Base-by-base conservation (phyloP, 169 alveolate genomes). In the Cryptosporidium tyzzeri region DNA sequence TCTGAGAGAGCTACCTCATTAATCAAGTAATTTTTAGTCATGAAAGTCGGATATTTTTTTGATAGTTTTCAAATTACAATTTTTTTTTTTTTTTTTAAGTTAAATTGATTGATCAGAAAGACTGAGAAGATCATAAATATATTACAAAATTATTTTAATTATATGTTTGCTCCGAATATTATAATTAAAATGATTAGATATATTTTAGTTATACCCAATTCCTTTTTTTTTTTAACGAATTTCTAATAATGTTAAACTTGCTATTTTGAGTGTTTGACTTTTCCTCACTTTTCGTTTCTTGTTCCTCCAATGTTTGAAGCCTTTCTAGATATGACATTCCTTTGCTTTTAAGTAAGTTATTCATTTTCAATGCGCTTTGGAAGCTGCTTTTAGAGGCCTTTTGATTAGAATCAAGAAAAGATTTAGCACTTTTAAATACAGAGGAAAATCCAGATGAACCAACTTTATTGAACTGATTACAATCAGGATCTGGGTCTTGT, bases 391-490 rank as follows among this genome's bases (percentile, higher is more conserved):
- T 26, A 0, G 39, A 31, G 10, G n/a, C 12, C 33, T 37, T 37
- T 6, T 12, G 2, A 29, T 73, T 33, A 0, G 35, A 37, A 9
- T 61, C 16, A 0, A 80, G 33, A 18, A 62, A 16, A 1, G 69
- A 14, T n/a, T 80, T 80, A 14, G 89, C 89, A 18, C 80, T 80
- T 16, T 61, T 23, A 80, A 80, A 80, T 7, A 35, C 23, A 23
- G 84, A 23, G 37, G 59, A 29, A 33, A 26, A 21, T 0, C 35
- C 29, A 41, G 73, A 67, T 14, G 45, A 8, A 5, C 29, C 35
- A 41, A 3, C 26, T 67, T 33, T 33, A 39, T 14, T 21, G n/a
- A 39, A 3, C 14, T 67, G 51, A 10, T 1, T 9, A 16, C 2
- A 10, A 50, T 45, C 41, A 29, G 18, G 10, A 18, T 70, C 48